A percentile compares a stretch with the other conserved stretches of the same genome.
phyloP scores from a whole-genome alignment of 2,329 filamentous ascomycete genomes.

The Hypoxylon sp. region DNA sequence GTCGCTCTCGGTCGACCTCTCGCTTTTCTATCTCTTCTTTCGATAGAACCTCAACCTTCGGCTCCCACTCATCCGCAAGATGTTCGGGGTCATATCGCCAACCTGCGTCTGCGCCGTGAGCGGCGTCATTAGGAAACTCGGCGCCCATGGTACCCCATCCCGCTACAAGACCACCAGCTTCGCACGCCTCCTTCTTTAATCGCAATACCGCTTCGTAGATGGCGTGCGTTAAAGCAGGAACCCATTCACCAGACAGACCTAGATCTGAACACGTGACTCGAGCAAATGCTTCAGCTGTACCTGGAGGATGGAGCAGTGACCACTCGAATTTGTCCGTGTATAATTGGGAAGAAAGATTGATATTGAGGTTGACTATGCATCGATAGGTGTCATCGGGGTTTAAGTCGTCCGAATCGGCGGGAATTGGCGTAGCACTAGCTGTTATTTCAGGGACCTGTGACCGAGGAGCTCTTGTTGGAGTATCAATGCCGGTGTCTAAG shows the following conservation, averaged over 20 bases:
- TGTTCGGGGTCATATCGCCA: constrained; percentile 97
- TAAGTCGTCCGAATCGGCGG: constrained; percentile 76
- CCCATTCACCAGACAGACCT: constrained; percentile 91
- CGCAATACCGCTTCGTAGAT: constrained; percentile 96
- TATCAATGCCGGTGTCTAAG: constrained; percentile 63
- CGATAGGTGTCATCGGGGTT: constrained; percentile 96
- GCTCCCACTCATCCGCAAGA: constrained; percentile 86
- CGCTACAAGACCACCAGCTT: constrained; percentile 87
- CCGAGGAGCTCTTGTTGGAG: constrained; percentile 63
- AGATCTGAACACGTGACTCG: constrained; percentile 93
- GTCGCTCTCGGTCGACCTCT: constrained; percentile 92
- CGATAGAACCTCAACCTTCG: constrained; percentile 82
- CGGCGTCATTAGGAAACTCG: constrained; percentile 90
- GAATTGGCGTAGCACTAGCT: constrained; percentile 75
- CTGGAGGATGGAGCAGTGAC: constrained; percentile 92
- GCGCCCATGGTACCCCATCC: constrained; percentile 75
- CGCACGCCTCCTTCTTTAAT: constrained; percentile 95
- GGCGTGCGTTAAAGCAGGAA: constrained; percentile 92
- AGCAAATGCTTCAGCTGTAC: constrained; percentile 92
- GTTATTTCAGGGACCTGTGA: constrained; percentile 69
- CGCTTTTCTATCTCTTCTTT: constrained; percentile 98
- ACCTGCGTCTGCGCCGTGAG: constrained; percentile 83
- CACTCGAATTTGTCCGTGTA: constrained; percentile 99
- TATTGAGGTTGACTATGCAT: constrained; percentile 89
- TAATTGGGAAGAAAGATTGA: constrained; percentile 90